Conservation (phyloP, 805 yeast species). For the Scheffersomyces stipitis region DNA sequence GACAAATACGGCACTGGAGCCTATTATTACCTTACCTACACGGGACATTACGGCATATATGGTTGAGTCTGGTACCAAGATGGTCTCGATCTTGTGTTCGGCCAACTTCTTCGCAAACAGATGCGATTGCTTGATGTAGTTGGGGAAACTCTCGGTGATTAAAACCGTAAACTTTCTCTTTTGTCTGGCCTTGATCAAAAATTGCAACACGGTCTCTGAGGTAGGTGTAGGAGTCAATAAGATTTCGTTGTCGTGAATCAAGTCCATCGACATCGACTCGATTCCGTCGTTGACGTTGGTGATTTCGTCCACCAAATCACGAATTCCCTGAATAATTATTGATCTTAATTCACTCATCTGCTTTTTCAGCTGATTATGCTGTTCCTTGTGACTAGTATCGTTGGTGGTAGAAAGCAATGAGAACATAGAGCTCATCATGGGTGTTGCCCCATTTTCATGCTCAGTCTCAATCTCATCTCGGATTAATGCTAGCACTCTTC, state of each 20-base stretch:
- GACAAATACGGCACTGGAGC: constrained; percentile 89
- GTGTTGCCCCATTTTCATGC: constrained; percentile 30
- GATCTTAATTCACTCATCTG: constrained; percentile 72
- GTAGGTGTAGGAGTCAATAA: constrained; percentile 92
- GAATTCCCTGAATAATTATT: constrained; percentile 85
- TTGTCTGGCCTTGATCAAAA: constrained; percentile 79
- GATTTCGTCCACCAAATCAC: constrained; percentile 89
- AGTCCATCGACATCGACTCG: constrained; percentile 85
- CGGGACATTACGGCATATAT: constrained; percentile 95
- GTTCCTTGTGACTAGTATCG: constrained; percentile 20
- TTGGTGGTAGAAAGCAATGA: constrained; percentile 62
- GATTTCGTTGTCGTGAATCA: constrained; percentile 90
- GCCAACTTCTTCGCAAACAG: constrained; percentile 76
- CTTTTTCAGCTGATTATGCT: constrained; percentile 33
- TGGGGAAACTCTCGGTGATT: constrained; percentile 91
- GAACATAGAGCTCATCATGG: constrained; percentile 83
- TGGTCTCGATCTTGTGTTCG: constrained; percentile 83
- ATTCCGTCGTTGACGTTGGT: constrained; percentile 86
- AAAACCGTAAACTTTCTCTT: constrained; percentile 90
- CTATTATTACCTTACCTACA: constrained; percentile 93
- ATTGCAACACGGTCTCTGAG: constrained; percentile 84
- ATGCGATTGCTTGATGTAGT: constrained; percentile 75
- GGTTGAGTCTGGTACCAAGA: constrained; percentile 89
- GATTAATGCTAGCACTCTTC: constrained; percentile 82
- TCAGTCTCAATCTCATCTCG: constrained; percentile 79